These are phyloP conservation scores for Backusella mclennaniae DNA, from an alignment of 192 early-diverging fungal genomes.

Conservation along the genomic window DNA sequence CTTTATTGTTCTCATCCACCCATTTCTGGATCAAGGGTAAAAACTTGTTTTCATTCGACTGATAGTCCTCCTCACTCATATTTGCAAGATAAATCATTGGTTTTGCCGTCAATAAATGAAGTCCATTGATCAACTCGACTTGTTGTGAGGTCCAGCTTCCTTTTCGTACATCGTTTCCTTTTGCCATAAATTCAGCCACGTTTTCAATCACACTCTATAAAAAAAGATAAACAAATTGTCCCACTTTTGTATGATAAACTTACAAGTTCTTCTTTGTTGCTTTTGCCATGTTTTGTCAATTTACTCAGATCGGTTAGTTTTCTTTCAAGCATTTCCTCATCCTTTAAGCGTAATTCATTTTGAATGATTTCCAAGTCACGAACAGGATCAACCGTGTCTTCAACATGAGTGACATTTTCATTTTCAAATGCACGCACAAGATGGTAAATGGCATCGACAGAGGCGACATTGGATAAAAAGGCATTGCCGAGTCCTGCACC, in stretches of 20 bases:
- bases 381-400: constrained; percentile 67
- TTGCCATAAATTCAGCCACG: constrained; percentile 52
- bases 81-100: constrained; percentile 76
- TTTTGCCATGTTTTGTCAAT: constrained; percentile 64
- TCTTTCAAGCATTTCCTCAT: constrained; percentile 58
- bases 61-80: constrained; percentile 66
- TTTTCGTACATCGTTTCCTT: constrained; percentile 69
- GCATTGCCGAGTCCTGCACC: constrained; percentile 72
- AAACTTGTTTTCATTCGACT: constrained; percentile 60
- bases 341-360: constrained; percentile 73
- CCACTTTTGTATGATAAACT: neutral
- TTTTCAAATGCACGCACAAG: constrained; percentile 75
- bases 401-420: constrained; percentile 60
- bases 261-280: constrained; percentile 85
- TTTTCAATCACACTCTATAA: constrained; percentile 30
- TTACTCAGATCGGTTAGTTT: constrained; percentile 65
- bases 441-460: constrained; percentile 60
- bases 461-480: constrained; percentile 74
- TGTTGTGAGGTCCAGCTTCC: constrained; percentile 66
- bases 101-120: constrained; percentile 77
- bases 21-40: constrained; percentile 65
- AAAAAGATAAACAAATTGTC: neutral
- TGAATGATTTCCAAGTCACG: constrained; percentile 80
- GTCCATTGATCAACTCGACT: constrained; percentile 67
- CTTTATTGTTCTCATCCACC: constrained; percentile 67